Evolutionary conservation across 2,329 filamentous ascomycete genomes (phyloP), one percentile per base, ranked within the genome.

Genomic region (Thielaviopsis euricoi): DNA sequence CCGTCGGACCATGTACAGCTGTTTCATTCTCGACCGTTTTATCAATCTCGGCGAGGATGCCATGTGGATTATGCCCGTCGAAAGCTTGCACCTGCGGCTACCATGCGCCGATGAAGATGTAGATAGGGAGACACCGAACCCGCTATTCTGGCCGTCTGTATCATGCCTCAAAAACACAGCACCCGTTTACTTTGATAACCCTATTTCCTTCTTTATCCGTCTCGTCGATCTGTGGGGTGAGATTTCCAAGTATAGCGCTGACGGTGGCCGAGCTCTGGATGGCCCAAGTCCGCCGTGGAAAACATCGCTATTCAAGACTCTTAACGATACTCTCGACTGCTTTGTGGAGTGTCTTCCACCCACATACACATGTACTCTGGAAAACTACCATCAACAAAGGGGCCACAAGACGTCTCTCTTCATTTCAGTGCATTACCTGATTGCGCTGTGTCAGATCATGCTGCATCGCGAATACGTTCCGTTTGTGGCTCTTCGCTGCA

Each of bases 1-100:
- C 60, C 74, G 85, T 25, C 77, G 86, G 6, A 87, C 85, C 0
- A 85, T 87, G 72, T 88, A 85, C 72, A 86, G 84, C 63, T 87
- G 84, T 64, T 82, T 86, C 60, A 81, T 87, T 55, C 73, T 89
- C 63, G 85, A 89, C 66, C 78, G 83, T 2, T 79, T 87, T 67
- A 70, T 87, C 23, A 79, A 82, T 40, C 82, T 79, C 63, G 83
- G 83, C 21, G 79, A 79, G 61, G 73, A 80, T 3, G 46, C 53
- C 21, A 49, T 52, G 12, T 60, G 55, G 59, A 22, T 60, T 17
- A 52, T 59, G 37, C 58, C 58, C 1, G 58, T 55, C 13, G 21
- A 52, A n/a, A 57, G 26, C 10, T 40, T 57, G 13, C 52, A 23
- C 25, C 50, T 59, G 2, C 49, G 52, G 10, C 19, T 59, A 17